A percentile compares a stretch with the other conserved stretches of the same genome.
phyloP scores from a whole-genome alignment of 1,284 basidiomycete species.

The Calocybe gambosa region DNA sequence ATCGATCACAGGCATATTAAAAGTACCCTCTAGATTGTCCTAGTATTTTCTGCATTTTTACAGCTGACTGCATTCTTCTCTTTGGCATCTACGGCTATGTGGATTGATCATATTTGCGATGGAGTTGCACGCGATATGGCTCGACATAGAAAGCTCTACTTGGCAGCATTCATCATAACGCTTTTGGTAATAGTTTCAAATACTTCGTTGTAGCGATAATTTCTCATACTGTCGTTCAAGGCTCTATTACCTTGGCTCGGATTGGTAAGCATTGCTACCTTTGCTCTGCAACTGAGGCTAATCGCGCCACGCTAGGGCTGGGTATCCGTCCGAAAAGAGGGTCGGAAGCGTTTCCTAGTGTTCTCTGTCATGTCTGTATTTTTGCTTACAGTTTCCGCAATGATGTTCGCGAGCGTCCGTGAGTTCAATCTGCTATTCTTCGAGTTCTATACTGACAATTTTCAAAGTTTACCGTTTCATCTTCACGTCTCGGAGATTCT shows the following conservation, averaged over 20 bases:
- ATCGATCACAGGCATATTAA: neutral
- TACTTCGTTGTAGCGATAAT: no score
- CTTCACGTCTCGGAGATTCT: conserved; percentile 44
- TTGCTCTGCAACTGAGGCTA: neutral
- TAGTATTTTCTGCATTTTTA: conserved; percentile 42
- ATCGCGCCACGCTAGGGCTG: conserved; percentile 33
- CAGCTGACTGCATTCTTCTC: conserved; percentile 50
- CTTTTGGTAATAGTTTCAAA: conserved; percentile 31
- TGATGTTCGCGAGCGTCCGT: conserved; percentile 39
- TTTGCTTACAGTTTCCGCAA: conserved; percentile 34
- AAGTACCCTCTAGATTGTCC: conserved; percentile 30
- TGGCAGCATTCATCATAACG: conserved; percentile 35
- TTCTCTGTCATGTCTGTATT: conserved; percentile 39
- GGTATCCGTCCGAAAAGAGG: conserved; percentile 42
- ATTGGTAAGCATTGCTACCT: conserved; percentile 26
- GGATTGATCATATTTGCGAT: conserved; percentile 44
- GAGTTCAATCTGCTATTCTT: conserved; percentile 14
- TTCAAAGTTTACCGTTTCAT: conserved; percentile 38
- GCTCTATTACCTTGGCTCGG: conserved; percentile 42
- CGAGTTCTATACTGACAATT: neutral
- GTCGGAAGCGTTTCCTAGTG: conserved; percentile 31
- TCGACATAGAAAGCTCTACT: conserved; percentile 30
- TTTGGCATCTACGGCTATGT: conserved; percentile 41
- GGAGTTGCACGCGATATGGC: conserved; percentile 27
- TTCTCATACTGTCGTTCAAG: conserved; percentile 21